Percentiles rank a stretch among this genome's conserved stretches.
Evolutionary conservation across 129 eudicot genomes (phyloP).

Genomic region (Flaveria robusta): DNA sequence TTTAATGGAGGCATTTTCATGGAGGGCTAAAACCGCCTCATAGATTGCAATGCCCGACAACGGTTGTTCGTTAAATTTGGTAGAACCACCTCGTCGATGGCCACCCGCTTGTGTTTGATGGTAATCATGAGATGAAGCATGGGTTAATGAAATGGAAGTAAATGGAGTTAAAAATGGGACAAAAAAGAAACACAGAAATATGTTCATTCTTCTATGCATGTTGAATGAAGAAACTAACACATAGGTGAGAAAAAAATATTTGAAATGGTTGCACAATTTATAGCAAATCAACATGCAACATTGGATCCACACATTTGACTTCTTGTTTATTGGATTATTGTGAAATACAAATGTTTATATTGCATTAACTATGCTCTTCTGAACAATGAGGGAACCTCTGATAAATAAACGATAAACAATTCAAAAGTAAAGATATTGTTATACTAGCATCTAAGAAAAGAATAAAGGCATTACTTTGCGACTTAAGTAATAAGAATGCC

Average conservation of each 20-base stretch:
- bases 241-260: too few relatives aligned
- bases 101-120: not conserved
- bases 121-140: constrained; percentile 11
- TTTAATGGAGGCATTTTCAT: constrained; percentile 29
- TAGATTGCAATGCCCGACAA: constrained; percentile 25
- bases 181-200: constrained; percentile 8
- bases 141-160: not conserved
- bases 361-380: not conserved
- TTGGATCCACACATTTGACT: not conserved
- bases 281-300: not conserved
- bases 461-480: not conserved
- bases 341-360: not conserved
- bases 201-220: constrained; percentile 5
- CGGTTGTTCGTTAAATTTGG: constrained; percentile 32
- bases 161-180: constrained; percentile 8
- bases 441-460: not conserved
- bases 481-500: not conserved
- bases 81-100: not conserved
- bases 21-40: constrained; percentile 39
- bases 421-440: too few relatives aligned
- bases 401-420: not conserved
- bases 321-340: not conserved
- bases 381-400: constrained; percentile 1
- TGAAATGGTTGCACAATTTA: not conserved
- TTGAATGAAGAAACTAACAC: too few relatives aligned